phyloP scores from a whole-genome alignment of 2,329 filamentous ascomycete genomes.

The Diaporthe aspalathi region DNA sequence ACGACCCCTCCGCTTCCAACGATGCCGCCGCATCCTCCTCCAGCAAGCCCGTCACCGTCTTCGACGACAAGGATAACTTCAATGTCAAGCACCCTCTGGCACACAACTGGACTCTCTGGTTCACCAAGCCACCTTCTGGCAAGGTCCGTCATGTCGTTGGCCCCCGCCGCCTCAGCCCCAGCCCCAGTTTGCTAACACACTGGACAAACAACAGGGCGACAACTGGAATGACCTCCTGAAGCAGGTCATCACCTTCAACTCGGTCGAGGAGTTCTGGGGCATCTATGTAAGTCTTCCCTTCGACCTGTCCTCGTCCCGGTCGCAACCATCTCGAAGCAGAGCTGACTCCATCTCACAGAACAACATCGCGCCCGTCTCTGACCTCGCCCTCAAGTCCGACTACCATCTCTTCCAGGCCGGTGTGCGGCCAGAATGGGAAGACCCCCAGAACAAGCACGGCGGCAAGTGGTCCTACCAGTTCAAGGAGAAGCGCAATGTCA shows the following conservation, averaged over 20 bases:
- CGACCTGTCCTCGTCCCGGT: not conserved
- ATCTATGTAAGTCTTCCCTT: conserved; percentile 81
- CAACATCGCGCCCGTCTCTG: conserved; percentile 96
- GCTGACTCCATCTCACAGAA: conserved; percentile 69
- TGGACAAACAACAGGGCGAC: conserved; percentile 73
- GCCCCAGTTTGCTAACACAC: conserved; percentile 44
- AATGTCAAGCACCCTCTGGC: conserved; percentile 99
- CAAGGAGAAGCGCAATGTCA: conserved; percentile 92
- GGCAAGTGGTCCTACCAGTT: conserved; percentile 99
- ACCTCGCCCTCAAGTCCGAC: conserved; percentile 96
- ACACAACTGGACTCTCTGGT: conserved; percentile 99
- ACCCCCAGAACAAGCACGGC: conserved; percentile 97
- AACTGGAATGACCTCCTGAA: conserved; percentile 99
- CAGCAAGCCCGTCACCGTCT: conserved; percentile 85
- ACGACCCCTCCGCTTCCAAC: conserved; percentile 61
- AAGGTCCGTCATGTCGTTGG: conserved; percentile 70
- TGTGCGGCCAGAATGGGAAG: conserved; percentile 98
- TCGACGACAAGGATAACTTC: conserved; percentile 99
- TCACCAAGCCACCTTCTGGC: conserved; percentile 96
- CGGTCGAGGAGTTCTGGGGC: conserved; percentile 99
- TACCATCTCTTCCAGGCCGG: conserved; percentile 99
- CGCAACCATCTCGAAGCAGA: conserved; percentile 20
- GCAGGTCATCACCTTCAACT: conserved; percentile 98
- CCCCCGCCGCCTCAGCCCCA: conserved; percentile 20
- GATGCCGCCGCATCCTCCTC: conserved; percentile 57